Conservation (phyloP, 805 yeast species). For the Debaryomyces maramus region DNA sequence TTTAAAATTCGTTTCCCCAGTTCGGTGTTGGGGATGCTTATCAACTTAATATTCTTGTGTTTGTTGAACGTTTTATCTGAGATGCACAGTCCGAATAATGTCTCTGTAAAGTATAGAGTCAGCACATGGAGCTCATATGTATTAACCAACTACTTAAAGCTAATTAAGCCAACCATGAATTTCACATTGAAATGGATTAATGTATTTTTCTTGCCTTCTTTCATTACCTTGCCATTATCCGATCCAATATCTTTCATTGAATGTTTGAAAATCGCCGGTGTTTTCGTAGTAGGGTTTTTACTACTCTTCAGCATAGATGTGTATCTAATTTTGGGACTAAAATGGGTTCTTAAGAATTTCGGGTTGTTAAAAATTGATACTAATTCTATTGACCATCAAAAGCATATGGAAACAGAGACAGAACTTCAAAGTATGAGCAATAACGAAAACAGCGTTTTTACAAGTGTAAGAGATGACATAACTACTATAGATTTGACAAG, state of each 20-base stretch:
- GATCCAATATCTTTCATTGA: slow-evolving; percentile 65
- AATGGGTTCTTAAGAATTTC: slow-evolving; percentile 15
- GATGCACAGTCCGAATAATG: slow-evolving; percentile 9
- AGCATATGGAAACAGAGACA: slow-evolving; percentile 11
- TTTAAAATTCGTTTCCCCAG: slow-evolving; percentile 60
- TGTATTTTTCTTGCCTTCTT: slow-evolving; percentile 75
- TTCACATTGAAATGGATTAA: slow-evolving; percentile 77
- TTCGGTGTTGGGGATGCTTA: slow-evolving; percentile 69
- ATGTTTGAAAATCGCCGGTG: slow-evolving; percentile 72
- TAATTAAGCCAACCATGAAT: slow-evolving; percentile 63
- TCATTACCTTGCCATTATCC: slow-evolving; percentile 68
- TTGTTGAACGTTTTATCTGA: slow-evolving; percentile 27
- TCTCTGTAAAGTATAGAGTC: slow-evolving; percentile 12
- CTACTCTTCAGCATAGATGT: slow-evolving; percentile 46
- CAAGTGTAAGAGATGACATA: slow-evolving; percentile 33
- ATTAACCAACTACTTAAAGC: slow-evolving; percentile 29
- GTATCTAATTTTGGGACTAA: slow-evolving; percentile 34
- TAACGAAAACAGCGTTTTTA: slow-evolving; percentile 16
- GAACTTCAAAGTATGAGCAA: slow-evolving; percentile 14
- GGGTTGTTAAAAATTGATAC: slow-evolving; percentile 9
- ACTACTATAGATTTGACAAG: slow-evolving; percentile 37
- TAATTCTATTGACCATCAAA: slow-evolving; percentile 1
- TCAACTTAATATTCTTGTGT: slow-evolving; percentile 50
- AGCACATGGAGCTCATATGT: slow-evolving; percentile 18
- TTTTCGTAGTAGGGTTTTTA: slow-evolving; percentile 65